These are phyloP conservation scores for Capillidium heterosporum DNA, from an alignment of 371 early-diverging fungal species.

Conservation along the genomic window DNA sequence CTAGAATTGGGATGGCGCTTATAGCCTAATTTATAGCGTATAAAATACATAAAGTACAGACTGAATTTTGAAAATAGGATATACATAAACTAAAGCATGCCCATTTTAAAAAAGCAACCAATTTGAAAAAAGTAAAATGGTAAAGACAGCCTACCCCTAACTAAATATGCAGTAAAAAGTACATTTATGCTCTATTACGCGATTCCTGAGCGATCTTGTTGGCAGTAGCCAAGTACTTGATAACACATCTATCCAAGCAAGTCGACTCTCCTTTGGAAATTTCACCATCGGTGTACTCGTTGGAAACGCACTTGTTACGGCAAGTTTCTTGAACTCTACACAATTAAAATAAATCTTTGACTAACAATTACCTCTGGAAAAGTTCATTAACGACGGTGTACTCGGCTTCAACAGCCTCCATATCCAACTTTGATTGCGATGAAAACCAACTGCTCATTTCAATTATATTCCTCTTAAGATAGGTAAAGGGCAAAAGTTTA, in stretches of 20 bases:
- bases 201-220: slow-evolving; percentile 35
- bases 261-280: slow-evolving; percentile 91
- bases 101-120: too few relatives aligned
- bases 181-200: background rate
- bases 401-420: slow-evolving; percentile 1
- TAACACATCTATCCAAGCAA: slow-evolving; percentile 84
- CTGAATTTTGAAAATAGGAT: too few relatives aligned
- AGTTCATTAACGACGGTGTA: slow-evolving; percentile 1
- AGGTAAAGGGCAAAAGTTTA: too few relatives aligned
- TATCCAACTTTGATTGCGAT: background rate
- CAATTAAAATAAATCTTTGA: background rate
- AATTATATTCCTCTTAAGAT: too few relatives aligned
- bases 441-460: background rate
- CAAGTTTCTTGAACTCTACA: slow-evolving; percentile 62
- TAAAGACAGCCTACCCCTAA: too few relatives aligned
- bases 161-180: too few relatives aligned
- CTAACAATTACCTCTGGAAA: background rate
- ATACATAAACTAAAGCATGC: too few relatives aligned
- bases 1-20: too few relatives aligned
- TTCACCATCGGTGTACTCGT: slow-evolving; percentile 66
- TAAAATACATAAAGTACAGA: too few relatives aligned
- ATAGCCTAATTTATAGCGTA: too few relatives aligned
- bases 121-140: too few relatives aligned
- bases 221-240: slow-evolving; percentile 67
- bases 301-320: slow-evolving; percentile 74